phyloP scores from a whole-genome alignment of 805 yeast genomes.

The Schwanniomyces sp. region DNA sequence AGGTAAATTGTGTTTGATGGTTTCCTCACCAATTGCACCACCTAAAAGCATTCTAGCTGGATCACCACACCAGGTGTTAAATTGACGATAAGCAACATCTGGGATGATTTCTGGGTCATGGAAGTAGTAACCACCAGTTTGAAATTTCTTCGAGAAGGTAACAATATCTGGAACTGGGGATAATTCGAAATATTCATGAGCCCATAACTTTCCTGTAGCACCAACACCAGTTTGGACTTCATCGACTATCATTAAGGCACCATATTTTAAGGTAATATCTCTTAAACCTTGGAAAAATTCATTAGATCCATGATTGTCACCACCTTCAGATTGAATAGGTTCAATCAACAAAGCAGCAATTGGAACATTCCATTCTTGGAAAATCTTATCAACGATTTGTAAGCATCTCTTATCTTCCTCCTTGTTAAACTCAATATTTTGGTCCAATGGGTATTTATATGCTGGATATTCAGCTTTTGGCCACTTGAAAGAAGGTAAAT shows the following conservation, averaged over 20 bases:
- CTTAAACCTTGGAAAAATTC: constrained; percentile 63
- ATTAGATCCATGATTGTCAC: constrained; percentile 69
- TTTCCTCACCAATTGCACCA: constrained; percentile 68
- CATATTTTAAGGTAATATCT: constrained; percentile 57
- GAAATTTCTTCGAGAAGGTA: constrained; percentile 71
- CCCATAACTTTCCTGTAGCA: constrained; percentile 72
- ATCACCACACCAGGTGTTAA: constrained; percentile 80
- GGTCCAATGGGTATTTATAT: constrained; percentile 80
- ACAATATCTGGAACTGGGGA: constrained; percentile 66
- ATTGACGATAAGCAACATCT: constrained; percentile 63
- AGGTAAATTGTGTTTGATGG: constrained; percentile 59
- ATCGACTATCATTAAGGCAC: constrained; percentile 61
- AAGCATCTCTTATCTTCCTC: constrained; percentile 83
- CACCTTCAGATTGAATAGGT: constrained; percentile 75
- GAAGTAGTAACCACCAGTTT: constrained; percentile 71
- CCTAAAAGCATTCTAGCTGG: constrained; percentile 71
- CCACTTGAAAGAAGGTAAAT: constrained; percentile 93
- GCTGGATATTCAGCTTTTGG: constrained; percentile 93
- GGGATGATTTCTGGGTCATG: constrained; percentile 59
- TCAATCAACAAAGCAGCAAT: constrained; percentile 62
- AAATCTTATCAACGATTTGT: constrained; percentile 67
- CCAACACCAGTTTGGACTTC: constrained; percentile 79
- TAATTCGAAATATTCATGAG: constrained; percentile 67
- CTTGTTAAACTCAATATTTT: constrained; percentile 59
- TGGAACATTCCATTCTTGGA: constrained; percentile 68